phyloP scores from a whole-genome alignment of 2,329 filamentous ascomycete species.

The Ambrosiella beaveri region DNA sequence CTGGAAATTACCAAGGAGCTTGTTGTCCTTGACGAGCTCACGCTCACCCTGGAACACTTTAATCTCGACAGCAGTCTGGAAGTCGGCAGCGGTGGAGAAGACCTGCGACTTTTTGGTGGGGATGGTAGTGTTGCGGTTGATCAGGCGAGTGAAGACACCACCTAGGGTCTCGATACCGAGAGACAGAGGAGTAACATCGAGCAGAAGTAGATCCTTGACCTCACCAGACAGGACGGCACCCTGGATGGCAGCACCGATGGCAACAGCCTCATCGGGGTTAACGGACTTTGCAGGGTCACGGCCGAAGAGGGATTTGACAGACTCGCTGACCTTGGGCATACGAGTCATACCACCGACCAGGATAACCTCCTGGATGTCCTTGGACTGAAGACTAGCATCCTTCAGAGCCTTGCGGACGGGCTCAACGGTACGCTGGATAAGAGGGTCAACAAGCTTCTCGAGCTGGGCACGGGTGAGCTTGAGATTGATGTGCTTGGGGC shows the following conservation, averaged over 20 bases:
- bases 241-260: constrained; percentile 93
- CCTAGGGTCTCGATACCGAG: constrained; percentile 97
- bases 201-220: constrained; percentile 85
- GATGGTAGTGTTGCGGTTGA: constrained; percentile 98
- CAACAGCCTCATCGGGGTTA: constrained; percentile 96
- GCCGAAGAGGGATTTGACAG: constrained; percentile 91
- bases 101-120: constrained; percentile 98
- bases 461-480: constrained; percentile 88
- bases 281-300: constrained; percentile 95
- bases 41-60: constrained; percentile 99
- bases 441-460: constrained; percentile 77
- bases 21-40: constrained; percentile 98
- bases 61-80: constrained; percentile 98
- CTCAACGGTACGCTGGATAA: constrained; percentile 73
- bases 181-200: constrained; percentile 89
- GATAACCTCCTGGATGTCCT: constrained; percentile 95
- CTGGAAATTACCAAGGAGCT: constrained; percentile 98
- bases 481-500: constrained; percentile 95
- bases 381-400: constrained; percentile 78
- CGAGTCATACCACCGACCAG: constrained; percentile 98
- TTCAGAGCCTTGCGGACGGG: constrained; percentile 94
- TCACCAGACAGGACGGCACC: constrained; percentile 92
- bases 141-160: constrained; percentile 92
- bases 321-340: constrained; percentile 96
- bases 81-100: constrained; percentile 94